phyloP scores from a whole-genome alignment of 1,284 basidiomycete species.

The Malassezia cuniculi region DNA sequence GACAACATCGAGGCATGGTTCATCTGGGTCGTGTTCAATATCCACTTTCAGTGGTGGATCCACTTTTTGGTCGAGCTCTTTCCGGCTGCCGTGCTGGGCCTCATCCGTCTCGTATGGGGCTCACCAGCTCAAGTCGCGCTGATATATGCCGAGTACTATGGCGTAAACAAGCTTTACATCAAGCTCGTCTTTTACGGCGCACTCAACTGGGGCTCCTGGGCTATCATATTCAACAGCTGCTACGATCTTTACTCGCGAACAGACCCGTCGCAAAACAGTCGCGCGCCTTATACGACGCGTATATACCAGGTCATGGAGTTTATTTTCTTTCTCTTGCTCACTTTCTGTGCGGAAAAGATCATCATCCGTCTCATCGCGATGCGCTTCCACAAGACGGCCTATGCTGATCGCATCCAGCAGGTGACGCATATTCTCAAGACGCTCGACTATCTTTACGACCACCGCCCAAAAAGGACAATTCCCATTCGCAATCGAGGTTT shows the following conservation, averaged over 20 bases:
- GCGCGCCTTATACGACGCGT: constrained; percentile 32
- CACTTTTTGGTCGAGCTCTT: constrained; percentile 37
- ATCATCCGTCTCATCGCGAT: constrained; percentile 39
- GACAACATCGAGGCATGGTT: constrained; percentile 41
- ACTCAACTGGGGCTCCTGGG: constrained; percentile 36
- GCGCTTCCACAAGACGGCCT: constrained; percentile 61
- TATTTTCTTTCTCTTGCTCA: constrained; percentile 39
- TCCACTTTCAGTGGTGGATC: constrained; percentile 38
- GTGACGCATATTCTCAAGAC: constrained; percentile 53
- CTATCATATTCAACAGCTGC: constrained; percentile 38
- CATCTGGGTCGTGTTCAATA: constrained; percentile 42
- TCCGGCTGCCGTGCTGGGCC: constrained; percentile 19
- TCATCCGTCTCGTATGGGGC: constrained; percentile 33
- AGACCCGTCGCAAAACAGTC: constrained; percentile 15
- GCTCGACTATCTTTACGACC: constrained; percentile 59
- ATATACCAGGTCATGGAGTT: constrained; percentile 41
- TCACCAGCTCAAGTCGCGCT: constrained; percentile 24
- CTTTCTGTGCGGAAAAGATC: constrained; percentile 34
- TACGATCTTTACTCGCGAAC: constrained; percentile 24
- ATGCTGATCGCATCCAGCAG: constrained; percentile 57
- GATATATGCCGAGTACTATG: constrained; percentile 30
- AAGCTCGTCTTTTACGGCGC: constrained; percentile 36
- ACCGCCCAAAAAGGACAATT: constrained; percentile 51
- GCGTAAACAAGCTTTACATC: constrained; percentile 34
- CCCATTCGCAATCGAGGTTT: no score